Base-by-base conservation (phyloP, 2,329 filamentous ascomycete species). In the Nemania diffusa region DNA sequence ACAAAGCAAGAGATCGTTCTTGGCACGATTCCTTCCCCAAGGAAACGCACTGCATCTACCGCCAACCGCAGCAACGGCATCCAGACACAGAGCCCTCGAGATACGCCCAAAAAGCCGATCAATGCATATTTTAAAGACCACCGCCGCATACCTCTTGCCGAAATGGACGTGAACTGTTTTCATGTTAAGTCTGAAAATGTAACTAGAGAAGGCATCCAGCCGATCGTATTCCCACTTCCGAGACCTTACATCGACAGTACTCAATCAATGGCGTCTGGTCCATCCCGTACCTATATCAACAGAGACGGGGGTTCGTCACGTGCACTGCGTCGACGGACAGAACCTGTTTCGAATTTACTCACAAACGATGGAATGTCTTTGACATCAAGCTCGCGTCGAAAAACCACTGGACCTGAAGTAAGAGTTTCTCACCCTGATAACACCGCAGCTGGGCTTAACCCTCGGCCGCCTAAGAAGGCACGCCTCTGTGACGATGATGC, bases 1-100 rank as follows among this genome's bases (percentile, higher is more conserved):
- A 97, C 94, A 1, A 98, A 97, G 79, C 78, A 90, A 67, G 85
- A 84, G 22, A 87, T 89, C 22, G 58, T 80, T n/a, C 68, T 84
- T 46, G 73, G 79, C 7, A 72, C 75, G 11, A 80, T 81, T 17
- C 83, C 84, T 11, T 78, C 78, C 3, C 80, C 80, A 64, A 77
- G 79, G 59, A 80, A 80, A 65, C 79, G 79, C 40, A 78, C 77
- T 53, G 76, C 77, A 44, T 74, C 77, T 5, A 73, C 73, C 22
- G 68, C 73, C 15, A 63, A 67, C 26, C 68, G 70, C 65, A 58
- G 24, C 53, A 51, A 57, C 69, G 60, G 60, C 52, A 50, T 44
- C 71, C 20, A 59, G 72, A 44, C 70, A 60, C 70, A 58, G 15
- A 65, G 71, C 57, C 71, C 73, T n/a, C 72, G 55, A 63, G 79